Conservation (phyloP, 1,139 yeast genomes). For the Hyphopichia fennica region DNA sequence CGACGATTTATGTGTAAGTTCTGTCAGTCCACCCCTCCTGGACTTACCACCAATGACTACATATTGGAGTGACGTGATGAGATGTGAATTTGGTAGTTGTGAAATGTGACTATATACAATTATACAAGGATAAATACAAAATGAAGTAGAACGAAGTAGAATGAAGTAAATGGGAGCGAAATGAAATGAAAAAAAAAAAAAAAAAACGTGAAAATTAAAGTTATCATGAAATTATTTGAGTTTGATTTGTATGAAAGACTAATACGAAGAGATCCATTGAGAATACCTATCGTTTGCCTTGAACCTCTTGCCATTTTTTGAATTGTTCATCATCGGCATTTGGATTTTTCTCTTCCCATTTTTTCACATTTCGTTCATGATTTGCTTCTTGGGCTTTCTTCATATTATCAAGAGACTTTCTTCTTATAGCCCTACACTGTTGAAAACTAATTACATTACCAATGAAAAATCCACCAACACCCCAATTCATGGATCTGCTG, state of each 20-base stretch:
- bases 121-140: too few relatives aligned
- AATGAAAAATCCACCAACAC: conserved; percentile 72
- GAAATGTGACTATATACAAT: background rate
- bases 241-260: too few relatives aligned
- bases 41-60: background rate
- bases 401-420: conserved; percentile 61
- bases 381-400: conserved; percentile 58
- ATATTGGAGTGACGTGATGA: background rate
- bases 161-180: too few relatives aligned
- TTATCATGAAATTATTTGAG: too few relatives aligned
- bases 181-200: too few relatives aligned
- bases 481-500: conserved; percentile 73
- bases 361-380: conserved; percentile 34
- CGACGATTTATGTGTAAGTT: conserved; percentile 1
- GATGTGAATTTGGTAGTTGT: background rate
- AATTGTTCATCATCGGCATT: conserved; percentile 20
- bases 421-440: conserved; percentile 75
- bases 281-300: conserved; percentile 6
- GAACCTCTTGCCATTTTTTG: conserved; percentile 26
- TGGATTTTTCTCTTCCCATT: conserved; percentile 19
- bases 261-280: too few relatives aligned
- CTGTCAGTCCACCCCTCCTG: background rate
- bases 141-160: too few relatives aligned
- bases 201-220: too few relatives aligned
- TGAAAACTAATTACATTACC: conserved; percentile 92